phyloP scores from a whole-genome alignment of 202 grass and related monocot species.

The Musa balbisiana region DNA sequence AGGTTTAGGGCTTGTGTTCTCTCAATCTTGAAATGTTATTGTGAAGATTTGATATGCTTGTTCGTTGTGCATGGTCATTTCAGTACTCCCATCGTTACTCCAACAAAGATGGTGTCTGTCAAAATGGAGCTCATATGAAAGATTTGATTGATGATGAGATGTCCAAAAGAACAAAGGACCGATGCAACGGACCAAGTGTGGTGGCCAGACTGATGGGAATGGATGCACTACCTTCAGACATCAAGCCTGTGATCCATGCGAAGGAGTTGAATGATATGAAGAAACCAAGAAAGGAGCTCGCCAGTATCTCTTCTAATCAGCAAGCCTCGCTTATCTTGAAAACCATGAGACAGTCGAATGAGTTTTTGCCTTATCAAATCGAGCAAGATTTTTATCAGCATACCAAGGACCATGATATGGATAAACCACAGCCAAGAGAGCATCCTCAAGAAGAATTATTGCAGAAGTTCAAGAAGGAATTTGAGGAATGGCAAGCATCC shows the following conservation, averaged over 20 bases:
- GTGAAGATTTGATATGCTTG: neutral
- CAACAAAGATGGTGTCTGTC: constrained; percentile 24
- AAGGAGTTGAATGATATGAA: constrained; percentile 25
- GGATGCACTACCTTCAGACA: constrained; percentile 49
- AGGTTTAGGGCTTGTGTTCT: neutral
- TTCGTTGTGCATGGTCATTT: constrained; percentile 17
- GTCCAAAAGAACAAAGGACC: constrained; percentile 36
- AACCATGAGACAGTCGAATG: constrained; percentile 13
- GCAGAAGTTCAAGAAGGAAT: constrained; percentile 96
- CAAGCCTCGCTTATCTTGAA: constrained; percentile 17
- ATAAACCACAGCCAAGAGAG: constrained; percentile 48
- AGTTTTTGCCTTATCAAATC: constrained; percentile 14
- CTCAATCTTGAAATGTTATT: neutral
- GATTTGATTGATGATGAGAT: constrained; percentile 58
- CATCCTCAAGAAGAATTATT: constrained; percentile 92
- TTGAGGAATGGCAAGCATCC: constrained; percentile 74
- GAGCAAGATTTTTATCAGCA: constrained; percentile 29
- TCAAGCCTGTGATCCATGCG: constrained; percentile 24
- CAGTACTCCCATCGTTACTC: constrained; percentile 55
- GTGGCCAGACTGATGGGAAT: constrained; percentile 95
- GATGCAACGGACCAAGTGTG: constrained; percentile 54
- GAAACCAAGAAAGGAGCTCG: constrained; percentile 27
- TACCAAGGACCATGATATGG: constrained; percentile 22
- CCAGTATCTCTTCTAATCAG: constrained; percentile 27
- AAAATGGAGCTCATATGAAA: constrained; percentile 31